phyloP scores from a whole-genome alignment of 805 yeast genomes.

The Wickerhamiella bombiphila region DNA sequence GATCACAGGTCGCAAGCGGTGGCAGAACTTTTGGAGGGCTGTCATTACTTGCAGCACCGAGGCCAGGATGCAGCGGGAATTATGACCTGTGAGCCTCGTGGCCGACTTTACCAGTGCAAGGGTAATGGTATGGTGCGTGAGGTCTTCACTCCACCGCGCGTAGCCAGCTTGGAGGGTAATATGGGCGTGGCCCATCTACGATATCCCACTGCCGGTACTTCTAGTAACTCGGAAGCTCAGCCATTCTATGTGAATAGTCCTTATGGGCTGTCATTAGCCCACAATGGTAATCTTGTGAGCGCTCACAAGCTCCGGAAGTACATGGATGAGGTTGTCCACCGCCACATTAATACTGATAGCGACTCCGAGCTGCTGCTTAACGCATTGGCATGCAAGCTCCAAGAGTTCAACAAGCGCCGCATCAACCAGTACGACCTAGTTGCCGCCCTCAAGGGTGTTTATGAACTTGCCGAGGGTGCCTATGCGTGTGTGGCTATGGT shows the following conservation, averaged over 20 bases:
- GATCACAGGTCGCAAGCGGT: conserved; percentile 63
- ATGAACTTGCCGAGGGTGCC: conserved; percentile 78
- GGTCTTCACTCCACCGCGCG: conserved; percentile 75
- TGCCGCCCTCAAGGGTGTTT: conserved; percentile 72
- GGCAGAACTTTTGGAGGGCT: conserved; percentile 82
- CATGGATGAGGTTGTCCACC: conserved; percentile 85
- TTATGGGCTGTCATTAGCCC: conserved; percentile 79
- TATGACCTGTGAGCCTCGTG: conserved; percentile 86
- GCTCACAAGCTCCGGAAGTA: conserved; percentile 60
- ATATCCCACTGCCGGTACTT: conserved; percentile 95
- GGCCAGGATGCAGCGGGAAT: conserved; percentile 99
- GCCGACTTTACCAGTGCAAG: conserved; percentile 91
- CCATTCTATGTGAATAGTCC: conserved; percentile 97
- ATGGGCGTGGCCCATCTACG: conserved; percentile 93
- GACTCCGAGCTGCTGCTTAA: conserved; percentile 86
- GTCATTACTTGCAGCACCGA: conserved; percentile 85
- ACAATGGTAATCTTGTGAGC: conserved; percentile 91
- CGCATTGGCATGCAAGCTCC: conserved; percentile 82
- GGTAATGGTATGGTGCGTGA: conserved; percentile 99
- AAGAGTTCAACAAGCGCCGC: conserved; percentile 81
- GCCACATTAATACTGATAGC: conserved; percentile 94
- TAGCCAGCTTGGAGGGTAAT: conserved; percentile 69
- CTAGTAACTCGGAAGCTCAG: conserved; percentile 94
- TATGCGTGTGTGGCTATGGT: conserved; percentile 90
- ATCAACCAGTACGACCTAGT: conserved; percentile 84